These are phyloP conservation scores for Penicillium samsonianum DNA, from an alignment of 495 filamentous ascomycete species.

Conservation along the genomic window DNA sequence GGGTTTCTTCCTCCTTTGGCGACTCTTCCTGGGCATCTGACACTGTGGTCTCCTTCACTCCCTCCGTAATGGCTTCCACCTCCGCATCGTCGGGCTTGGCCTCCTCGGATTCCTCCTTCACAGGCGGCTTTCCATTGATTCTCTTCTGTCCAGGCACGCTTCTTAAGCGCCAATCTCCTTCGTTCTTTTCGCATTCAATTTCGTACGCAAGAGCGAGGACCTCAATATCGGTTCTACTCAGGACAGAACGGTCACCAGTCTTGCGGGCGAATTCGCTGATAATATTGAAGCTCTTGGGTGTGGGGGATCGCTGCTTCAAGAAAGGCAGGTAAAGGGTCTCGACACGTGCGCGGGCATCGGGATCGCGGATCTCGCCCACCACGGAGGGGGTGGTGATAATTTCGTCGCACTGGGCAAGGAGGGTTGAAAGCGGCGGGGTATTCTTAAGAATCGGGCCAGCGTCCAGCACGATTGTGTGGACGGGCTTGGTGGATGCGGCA, in stretches of 20 bases:
- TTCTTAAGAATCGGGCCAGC: conserved; percentile 90
- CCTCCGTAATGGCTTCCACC: conserved; percentile 36
- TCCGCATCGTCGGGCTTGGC: conserved; percentile 29
- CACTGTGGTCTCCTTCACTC: conserved; percentile 29
- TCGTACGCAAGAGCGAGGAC: conserved; percentile 91
- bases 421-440: conserved; percentile 73
- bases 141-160: conserved; percentile 74
- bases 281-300: conserved; percentile 70
- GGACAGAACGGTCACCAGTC: conserved; percentile 84
- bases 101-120: conserved; percentile 33
- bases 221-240: conserved; percentile 86
- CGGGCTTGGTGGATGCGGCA: conserved; percentile 55
- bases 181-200: conserved; percentile 79
- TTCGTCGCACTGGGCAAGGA: conserved; percentile 72
- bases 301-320: conserved; percentile 71
- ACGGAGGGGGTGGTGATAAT: conserved; percentile 86
- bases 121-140: conserved; percentile 69
- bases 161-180: conserved; percentile 79
- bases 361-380: conserved; percentile 84
- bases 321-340: conserved; percentile 85
- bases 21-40: conserved; percentile 21
- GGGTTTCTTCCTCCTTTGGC: conserved; percentile 17
- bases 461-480: conserved; percentile 86
- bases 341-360: conserved; percentile 74
- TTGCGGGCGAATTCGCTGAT: conserved; percentile 84